Evolutionary conservation across 352 stramenopile species (phyloP).

Genomic region (Phytopythium montanum): DNA sequence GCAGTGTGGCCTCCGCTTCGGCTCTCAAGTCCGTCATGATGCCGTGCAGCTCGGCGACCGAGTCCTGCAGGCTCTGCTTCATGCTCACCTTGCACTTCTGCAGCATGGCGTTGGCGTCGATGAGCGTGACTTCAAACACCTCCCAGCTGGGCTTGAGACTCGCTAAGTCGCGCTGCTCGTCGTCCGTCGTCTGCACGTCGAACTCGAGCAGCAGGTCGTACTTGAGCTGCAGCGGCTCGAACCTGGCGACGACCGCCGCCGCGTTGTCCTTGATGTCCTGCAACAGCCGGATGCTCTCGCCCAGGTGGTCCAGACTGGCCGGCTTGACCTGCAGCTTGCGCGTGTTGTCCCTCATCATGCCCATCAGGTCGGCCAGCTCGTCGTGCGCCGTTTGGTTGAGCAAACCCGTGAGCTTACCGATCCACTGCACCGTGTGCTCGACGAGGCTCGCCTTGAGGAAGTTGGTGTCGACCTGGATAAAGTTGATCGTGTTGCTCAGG

Average conservation of each 20-base stretch:
- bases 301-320: slow-evolving; percentile 88
- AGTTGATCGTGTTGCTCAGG: slow-evolving; percentile 92
- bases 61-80: slow-evolving; percentile 94
- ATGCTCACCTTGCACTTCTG: slow-evolving; percentile 94
- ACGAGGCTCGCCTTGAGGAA: slow-evolving; percentile 90
- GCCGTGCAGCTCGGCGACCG: slow-evolving; percentile 79
- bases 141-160: slow-evolving; percentile 81
- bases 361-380: slow-evolving; percentile 84
- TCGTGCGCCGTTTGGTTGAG: slow-evolving; percentile 90
- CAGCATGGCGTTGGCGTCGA: slow-evolving; percentile 86
- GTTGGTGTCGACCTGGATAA: slow-evolving; percentile 94
- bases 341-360: slow-evolving; percentile 88
- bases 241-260: slow-evolving; percentile 59
- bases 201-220: slow-evolving; percentile 87
- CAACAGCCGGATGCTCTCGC: slow-evolving; percentile 87
- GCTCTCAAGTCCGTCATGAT: slow-evolving; percentile 79
- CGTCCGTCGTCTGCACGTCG: slow-evolving; percentile 86
- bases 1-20: slow-evolving; percentile 71
- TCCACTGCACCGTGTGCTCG: slow-evolving; percentile 92
- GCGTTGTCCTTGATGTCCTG: slow-evolving; percentile 86
- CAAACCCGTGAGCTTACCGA: slow-evolving; percentile 89
- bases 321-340: slow-evolving; percentile 83
- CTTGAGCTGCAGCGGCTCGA: slow-evolving; percentile 84
- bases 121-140: slow-evolving; percentile 79
- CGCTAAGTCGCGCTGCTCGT: slow-evolving; percentile 72